A percentile compares a stretch with the other conserved stretches of the same genome.
phyloP scores from a whole-genome alignment of 306 rosid genomes.

The Pyrus bretschneideri region DNA sequence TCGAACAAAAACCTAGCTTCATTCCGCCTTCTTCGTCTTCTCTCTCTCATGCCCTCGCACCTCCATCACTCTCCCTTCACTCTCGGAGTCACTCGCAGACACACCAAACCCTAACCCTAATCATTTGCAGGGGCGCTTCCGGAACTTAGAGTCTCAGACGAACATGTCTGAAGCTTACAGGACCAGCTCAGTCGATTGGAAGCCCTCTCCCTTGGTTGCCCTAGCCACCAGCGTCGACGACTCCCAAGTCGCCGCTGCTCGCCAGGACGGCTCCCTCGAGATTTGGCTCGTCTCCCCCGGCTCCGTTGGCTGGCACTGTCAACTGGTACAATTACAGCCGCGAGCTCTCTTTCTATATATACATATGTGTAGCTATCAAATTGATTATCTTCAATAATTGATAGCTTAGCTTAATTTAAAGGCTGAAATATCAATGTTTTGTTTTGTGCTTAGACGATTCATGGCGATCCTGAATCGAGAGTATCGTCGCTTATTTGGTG shows the following conservation, averaged over 20 bases:
- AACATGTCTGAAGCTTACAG: conserved; percentile 27
- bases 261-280: conserved; percentile 85
- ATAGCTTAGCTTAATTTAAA: not conserved
- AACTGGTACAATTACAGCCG: conserved; percentile 41
- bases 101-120: not conserved
- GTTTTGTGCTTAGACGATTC: conserved; percentile 48
- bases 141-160: not conserved
- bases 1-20: conserved; percentile 23
- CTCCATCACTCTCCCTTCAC: not conserved
- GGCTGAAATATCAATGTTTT: not conserved
- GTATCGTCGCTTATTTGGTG: conserved; percentile 89
- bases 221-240: conserved; percentile 80
- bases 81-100: not conserved
- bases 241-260: conserved; percentile 78
- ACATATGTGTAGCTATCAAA: not conserved
- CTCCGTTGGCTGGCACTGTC: conserved; percentile 95
- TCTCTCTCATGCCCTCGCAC: conserved; percentile 18
- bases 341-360: not conserved
- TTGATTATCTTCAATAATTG: not conserved
- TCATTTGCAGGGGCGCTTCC: not conserved
- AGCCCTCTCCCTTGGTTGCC: conserved; percentile 72
- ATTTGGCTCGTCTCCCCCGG: conserved; percentile 98
- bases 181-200: conserved; percentile 63
- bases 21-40: not conserved
- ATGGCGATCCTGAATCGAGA: conserved; percentile 57